phyloP scores from a whole-genome alignment of 108 stramenopile genomes.

The Stephanodiscus minutulus region DNA sequence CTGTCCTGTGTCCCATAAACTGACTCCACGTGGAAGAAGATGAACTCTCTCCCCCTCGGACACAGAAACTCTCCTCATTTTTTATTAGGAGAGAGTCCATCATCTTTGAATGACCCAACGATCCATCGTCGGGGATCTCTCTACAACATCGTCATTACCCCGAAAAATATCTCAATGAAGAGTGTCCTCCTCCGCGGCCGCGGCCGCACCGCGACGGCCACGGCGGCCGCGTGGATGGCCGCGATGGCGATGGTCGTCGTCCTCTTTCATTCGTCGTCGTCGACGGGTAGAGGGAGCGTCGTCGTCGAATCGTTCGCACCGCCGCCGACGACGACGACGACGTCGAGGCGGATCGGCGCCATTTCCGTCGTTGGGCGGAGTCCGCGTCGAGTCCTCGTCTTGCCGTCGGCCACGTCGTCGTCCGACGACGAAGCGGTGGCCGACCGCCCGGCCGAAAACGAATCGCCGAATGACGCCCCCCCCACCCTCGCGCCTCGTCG shows the following conservation, averaged over 20 bases:
- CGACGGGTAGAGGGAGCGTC: neutral
- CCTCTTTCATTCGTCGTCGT: neutral
- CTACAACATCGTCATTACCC: too few species aligned
- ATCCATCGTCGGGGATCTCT: too few species aligned
- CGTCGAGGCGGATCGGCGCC: neutral
- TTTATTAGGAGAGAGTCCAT: too few species aligned
- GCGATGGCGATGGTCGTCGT: neutral
- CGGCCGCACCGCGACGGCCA: too few species aligned
- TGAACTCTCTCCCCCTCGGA: too few species aligned
- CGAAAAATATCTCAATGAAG: neutral
- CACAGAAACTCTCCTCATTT: too few species aligned
- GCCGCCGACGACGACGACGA: neutral
- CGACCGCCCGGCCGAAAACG: neutral
- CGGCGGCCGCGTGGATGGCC: neutral
- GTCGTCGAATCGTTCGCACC: slow-evolving; percentile 28
- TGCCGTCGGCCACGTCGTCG: slow-evolving; percentile 4
- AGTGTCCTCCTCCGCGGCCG: neutral
- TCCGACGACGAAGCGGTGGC: neutral
- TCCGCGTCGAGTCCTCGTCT: neutral
- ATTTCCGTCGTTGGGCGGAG: neutral
- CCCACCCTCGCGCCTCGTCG: neutral
- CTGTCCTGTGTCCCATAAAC: too few species aligned
- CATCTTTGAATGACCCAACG: too few species aligned
- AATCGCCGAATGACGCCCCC: neutral
- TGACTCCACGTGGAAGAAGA: too few species aligned